phyloP scores from a whole-genome alignment of 2,329 filamentous ascomycete genomes.

The Trichoderma koningiopsis region DNA sequence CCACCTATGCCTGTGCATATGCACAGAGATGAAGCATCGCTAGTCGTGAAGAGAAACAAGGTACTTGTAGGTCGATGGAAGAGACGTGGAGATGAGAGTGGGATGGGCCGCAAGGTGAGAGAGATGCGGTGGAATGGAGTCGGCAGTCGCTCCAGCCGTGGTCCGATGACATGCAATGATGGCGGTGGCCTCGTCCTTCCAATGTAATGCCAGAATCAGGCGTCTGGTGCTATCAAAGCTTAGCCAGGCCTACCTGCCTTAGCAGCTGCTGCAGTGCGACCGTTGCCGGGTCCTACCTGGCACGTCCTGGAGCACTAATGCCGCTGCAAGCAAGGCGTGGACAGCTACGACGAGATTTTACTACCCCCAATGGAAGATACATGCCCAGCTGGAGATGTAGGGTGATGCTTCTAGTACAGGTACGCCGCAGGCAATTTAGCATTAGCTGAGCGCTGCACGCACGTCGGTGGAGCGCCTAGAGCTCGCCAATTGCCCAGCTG shows the following conservation, averaged over 20 bases:
- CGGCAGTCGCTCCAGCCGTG: neutral
- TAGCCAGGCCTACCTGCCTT: neutral
- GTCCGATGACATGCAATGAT: neutral
- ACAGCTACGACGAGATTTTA: too few species aligned
- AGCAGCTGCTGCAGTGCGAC: neutral
- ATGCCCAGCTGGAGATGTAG: neutral
- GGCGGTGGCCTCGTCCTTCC: neutral
- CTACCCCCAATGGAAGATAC: neutral
- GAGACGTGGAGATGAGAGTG: neutral
- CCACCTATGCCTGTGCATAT: neutral
- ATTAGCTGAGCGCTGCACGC: conserved; percentile 3
- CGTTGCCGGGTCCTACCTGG: neutral
- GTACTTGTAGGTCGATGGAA: too few species aligned
- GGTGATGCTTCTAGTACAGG: neutral
- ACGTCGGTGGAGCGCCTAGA: neutral
- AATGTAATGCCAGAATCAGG: neutral
- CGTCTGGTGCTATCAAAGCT: neutral
- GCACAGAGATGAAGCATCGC: conserved; percentile 6
- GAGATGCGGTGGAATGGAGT: conserved; percentile 8
- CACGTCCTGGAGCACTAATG: neutral
- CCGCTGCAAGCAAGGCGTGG: neutral
- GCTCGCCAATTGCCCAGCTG: conserved; percentile 16
- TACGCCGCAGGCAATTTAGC: neutral
- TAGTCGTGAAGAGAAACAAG: neutral
- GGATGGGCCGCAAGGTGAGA: neutral